Base-by-base conservation (phyloP, 305 asterid genomes). In the Lippia alba region DNA sequence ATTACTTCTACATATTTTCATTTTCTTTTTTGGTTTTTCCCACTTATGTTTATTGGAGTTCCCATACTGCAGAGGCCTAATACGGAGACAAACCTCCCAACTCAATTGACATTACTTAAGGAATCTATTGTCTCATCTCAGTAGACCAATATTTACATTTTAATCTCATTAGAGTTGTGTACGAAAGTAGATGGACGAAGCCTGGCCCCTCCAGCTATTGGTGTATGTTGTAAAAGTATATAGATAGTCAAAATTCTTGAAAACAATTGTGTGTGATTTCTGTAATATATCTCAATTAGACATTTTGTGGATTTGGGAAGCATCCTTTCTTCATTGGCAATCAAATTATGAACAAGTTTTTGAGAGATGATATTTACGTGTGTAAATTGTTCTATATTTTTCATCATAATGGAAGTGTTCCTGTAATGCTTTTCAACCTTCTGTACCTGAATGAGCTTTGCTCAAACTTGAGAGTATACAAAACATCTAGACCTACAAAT, bases 391-490 rank as follows among this genome's bases (percentile, higher is more conserved):
- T 24, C 30, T 24, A 1, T 24, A 3, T 24, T 24, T 24, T 24
- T 24, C 30, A 24, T 24, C 4, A 4, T 36, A 8, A 36, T 36
- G 41, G 41, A 36, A 36, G 9, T 36, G 41, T 36, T 36, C 41
- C 41, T 4, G 41, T 5, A 8, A 4, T 5, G 41, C 5, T 36
- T 36, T 1, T 36, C 41, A 5, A 36, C 41, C 41, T 36, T 54
- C 16, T 76, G 53, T 71, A 19, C 57, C 57, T 66, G 16, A 12
- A 55, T 55, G 45, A 44, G 30, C 68, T 12, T 34, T 66, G 74
- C 67, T 51, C 66, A 56, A 46, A 55, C 18, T 77, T 67, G 61
- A 46, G 71, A 24, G 55, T 17, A 46, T 36, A 55, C 1, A 39
- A 41, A 20, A 46, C 18, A 46, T 8, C 30, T 24, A 48, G 44